A percentile compares a stretch with the other conserved stretches of the same genome.
Evolutionary conservation across 1,139 yeast species (phyloP).

Genomic region (Taiozyma sp.): DNA sequence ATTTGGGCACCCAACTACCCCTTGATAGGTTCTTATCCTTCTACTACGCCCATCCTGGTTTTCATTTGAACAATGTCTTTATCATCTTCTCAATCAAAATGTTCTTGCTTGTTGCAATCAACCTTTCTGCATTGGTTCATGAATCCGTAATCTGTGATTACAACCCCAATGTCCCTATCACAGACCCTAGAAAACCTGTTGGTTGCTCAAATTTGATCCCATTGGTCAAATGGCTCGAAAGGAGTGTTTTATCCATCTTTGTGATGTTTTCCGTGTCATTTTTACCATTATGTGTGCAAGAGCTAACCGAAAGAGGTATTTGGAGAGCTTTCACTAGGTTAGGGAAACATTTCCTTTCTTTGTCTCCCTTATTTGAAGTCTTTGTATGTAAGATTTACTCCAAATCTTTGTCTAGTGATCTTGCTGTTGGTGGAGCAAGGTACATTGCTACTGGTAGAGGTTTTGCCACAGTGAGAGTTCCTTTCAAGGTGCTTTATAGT

Average conservation of each 20-base stretch:
- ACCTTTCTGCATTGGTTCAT: slow-evolving; percentile 61
- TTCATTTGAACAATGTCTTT: slow-evolving; percentile 66
- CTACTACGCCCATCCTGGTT: slow-evolving; percentile 74
- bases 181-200: slow-evolving; percentile 53
- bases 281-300: slow-evolving; percentile 65
- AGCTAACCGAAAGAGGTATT: slow-evolving; percentile 66
- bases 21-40: slow-evolving; percentile 70
- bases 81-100: slow-evolving; percentile 63
- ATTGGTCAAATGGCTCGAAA: slow-evolving; percentile 67
- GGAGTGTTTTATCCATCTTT: slow-evolving; percentile 68
- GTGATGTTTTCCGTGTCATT: slow-evolving; percentile 70
- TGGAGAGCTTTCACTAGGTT: slow-evolving; percentile 66
- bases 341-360: slow-evolving; percentile 52
- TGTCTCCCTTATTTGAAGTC: slow-evolving; percentile 69
- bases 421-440: slow-evolving; percentile 74
- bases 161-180: slow-evolving; percentile 53
- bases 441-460: slow-evolving; percentile 75
- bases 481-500: slow-evolving; percentile 60
- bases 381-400: slow-evolving; percentile 71
- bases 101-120: slow-evolving; percentile 60
- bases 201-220: slow-evolving; percentile 67
- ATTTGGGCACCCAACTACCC: slow-evolving; percentile 66
- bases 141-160: slow-evolving; percentile 60
- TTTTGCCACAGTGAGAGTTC: slow-evolving; percentile 69
- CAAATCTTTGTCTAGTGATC: slow-evolving; percentile 56